Conservation (phyloP, 179 eudicot species). For the Gypsophila paniculata region DNA sequence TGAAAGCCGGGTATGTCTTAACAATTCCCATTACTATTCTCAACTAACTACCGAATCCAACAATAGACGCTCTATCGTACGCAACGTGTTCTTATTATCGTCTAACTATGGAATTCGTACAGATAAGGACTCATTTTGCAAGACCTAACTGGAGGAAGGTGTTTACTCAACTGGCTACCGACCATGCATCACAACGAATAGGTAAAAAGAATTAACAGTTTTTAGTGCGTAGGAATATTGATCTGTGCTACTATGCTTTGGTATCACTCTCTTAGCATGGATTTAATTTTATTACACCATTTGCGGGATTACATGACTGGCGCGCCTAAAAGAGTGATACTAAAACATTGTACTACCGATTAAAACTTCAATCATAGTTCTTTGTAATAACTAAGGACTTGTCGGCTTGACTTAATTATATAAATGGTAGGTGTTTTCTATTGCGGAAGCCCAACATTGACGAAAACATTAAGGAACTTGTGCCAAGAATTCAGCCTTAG, state of each 20-base stretch:
- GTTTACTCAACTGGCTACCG: constrained; percentile 47
- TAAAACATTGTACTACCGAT: too few relatives aligned
- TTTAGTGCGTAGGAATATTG: constrained; percentile 42
- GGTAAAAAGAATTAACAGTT: constrained; percentile 35
- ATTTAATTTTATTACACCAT: too few relatives aligned
- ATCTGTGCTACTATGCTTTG: too few relatives aligned
- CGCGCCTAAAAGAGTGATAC: too few relatives aligned
- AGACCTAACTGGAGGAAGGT: constrained; percentile 87
- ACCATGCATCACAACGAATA: constrained; percentile 50
- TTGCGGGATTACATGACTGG: too few relatives aligned
- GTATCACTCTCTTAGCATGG: too few relatives aligned
- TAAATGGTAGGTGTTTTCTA: constrained; percentile 79
- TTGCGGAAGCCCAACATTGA: constrained; percentile 71
- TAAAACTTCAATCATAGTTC: too few relatives aligned
- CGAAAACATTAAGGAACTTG: constrained; percentile 51
- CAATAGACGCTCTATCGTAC: neutral
- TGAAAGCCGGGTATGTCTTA: constrained; percentile 64
- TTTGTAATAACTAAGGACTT: too few relatives aligned
- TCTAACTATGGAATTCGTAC: constrained; percentile 17
- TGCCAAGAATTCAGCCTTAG: constrained; percentile 76
- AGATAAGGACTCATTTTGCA: constrained; percentile 88
- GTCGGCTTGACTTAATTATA: too few relatives aligned
- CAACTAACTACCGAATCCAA: neutral
- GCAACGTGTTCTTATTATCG: neutral
- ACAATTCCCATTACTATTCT: neutral